Percentiles rank a stretch among this genome's conserved stretches.
Evolutionary conservation across 2,329 filamentous ascomycete species (phyloP).

Genomic region (Pseudogymnoascus sp.): DNA sequence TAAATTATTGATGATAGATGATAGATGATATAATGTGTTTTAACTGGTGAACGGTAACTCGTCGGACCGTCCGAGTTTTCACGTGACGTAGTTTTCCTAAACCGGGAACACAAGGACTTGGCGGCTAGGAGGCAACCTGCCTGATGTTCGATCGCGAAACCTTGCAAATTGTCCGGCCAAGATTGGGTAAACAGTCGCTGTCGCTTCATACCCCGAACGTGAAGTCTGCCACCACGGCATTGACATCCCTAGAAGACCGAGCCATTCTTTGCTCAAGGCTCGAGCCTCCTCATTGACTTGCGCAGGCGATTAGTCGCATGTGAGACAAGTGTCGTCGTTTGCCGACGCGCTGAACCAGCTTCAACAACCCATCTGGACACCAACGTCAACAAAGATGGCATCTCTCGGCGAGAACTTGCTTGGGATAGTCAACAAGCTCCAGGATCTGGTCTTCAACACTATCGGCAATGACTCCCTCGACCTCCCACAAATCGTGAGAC

Average conservation of each 20-base stretch:
- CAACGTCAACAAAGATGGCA: conserved; percentile 53
- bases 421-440: conserved; percentile 92
- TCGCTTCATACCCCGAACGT: neutral
- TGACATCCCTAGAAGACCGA: conserved; percentile 1
- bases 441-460: conserved; percentile 98
- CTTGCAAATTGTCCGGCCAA: conserved; percentile 9
- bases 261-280: neutral
- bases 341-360: conserved; percentile 8
- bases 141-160: conserved; percentile 7
- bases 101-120: conserved; percentile 7
- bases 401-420: conserved; percentile 93
- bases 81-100: neutral
- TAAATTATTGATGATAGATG: neutral
- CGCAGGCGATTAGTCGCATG: conserved; percentile 6
- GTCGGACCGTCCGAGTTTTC: neutral
- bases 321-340: conserved; percentile 4
- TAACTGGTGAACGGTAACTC: neutral
- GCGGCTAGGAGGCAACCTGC: conserved; percentile 3
- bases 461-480: conserved; percentile 98
- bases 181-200: conserved; percentile 6
- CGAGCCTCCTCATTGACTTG: conserved; percentile 2
- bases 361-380: conserved; percentile 5
- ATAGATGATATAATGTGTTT: neutral
- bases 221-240: conserved; percentile 4
- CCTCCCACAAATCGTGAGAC: conserved; percentile 87